Evolutionary conservation across 2,329 filamentous ascomycete genomes (phyloP).

Genomic region (Chaetomium globosum): DNA sequence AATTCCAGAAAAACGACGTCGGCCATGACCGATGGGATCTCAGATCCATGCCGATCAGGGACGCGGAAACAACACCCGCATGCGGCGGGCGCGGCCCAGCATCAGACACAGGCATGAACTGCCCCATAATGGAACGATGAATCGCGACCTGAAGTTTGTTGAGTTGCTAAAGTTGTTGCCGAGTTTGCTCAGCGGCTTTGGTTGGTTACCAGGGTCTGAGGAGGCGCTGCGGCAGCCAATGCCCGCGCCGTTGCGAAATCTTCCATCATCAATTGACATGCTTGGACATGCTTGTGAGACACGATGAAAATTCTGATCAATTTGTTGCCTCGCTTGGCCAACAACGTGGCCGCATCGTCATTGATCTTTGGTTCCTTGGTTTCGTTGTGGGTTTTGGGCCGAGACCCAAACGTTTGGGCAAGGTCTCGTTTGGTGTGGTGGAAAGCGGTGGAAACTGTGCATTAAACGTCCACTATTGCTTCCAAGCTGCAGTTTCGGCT

Average conservation of each 20-base stretch:
- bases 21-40: conserved; percentile 27
- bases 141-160: conserved; percentile 20
- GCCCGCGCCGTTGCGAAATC: background rate
- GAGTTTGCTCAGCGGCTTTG: background rate
- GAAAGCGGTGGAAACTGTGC: conserved; percentile 5
- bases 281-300: background rate
- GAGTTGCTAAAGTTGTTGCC: background rate
- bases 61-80: conserved; percentile 22
- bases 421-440: background rate
- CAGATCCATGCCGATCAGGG: conserved; percentile 29
- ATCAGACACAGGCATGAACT: conserved; percentile 14
- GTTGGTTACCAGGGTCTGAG: background rate
- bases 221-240: conserved; percentile 1
- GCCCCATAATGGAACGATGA: background rate
- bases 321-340: conserved; percentile 2
- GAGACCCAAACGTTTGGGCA: conserved; percentile 9
- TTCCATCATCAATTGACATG: background rate
- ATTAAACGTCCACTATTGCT: conserved; percentile 4
- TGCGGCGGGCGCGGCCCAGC: conserved; percentile 29
- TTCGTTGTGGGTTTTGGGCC: background rate
- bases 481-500: background rate
- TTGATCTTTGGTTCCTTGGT: conserved; percentile 6
- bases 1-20: conserved; percentile 2
- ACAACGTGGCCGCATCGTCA: conserved; percentile 20
- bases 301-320: conserved; percentile 18